Base-by-base conservation (phyloP, 306 rosid genomes). In the Clitoria ternatea region DNA sequence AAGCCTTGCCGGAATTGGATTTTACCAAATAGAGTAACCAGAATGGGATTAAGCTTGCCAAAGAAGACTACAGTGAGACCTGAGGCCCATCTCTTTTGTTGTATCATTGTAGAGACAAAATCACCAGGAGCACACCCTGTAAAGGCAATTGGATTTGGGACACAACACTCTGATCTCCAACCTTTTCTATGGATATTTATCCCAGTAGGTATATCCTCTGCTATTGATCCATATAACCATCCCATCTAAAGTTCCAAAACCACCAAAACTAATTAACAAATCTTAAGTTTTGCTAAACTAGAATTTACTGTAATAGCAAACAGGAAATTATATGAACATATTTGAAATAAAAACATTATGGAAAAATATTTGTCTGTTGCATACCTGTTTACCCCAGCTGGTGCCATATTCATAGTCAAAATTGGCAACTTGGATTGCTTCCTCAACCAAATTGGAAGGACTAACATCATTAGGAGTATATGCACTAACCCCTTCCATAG, bases 41-140 rank as follows among this genome's bases (percentile, higher is more conserved):
- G 9, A 22, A 92, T n/a, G 18, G 96, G 94, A 56, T 77, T 79
- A 17, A 84, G 49, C 65, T 42, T 79, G 69, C 88, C 78, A 17
- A 87, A 35, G 19, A 89, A 43, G 48, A 86, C 54, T 56, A 84
- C 94, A 18, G 89, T 74, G 4, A 84, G 79, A 13, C 98, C 92
- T 0, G 83, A 70, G 11, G 76, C 78, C 94, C 88, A 88, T 68
- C 96, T 89, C 68, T 87, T 92, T 26, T 76, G 85, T 74, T 92
- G 96, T 40, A 65, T 56, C 81, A 86, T 52, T 27, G 86, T 35
- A 7, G 63, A 8, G 26, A 84, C 85, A 1, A 84, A 89, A 6
- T 85, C 77, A 0, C 64, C 15, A 0, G 95, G 95, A 5, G 86
- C 85, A 40, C 83, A 79, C 0, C 98, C 98, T 0, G 71, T 45